A percentile compares a stretch with the other conserved stretches of the same genome.
Evolutionary conservation across 768 basidiomycete genomes (phyloP).

Genomic region (Mrakia frigida): DNA sequence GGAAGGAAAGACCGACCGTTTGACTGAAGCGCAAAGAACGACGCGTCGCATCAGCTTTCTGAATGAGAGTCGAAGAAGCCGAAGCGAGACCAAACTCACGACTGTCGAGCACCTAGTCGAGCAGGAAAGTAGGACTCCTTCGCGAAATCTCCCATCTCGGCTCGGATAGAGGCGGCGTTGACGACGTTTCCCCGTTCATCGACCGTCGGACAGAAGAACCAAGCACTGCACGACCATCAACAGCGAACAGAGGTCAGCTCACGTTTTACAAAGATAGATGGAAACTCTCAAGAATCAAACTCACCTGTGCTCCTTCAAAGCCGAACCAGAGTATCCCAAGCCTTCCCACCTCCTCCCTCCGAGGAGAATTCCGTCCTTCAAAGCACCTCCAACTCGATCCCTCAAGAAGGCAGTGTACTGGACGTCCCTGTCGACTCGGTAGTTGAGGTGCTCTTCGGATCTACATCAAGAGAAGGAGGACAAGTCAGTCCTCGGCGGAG

Average conservation of each 20-base stretch:
- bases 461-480: not conserved
- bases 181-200: slow-evolving; percentile 37
- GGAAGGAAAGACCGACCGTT: no score
- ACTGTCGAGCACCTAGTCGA: slow-evolving; percentile 64
- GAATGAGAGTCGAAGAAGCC: no score
- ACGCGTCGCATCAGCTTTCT: no score
- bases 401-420: not conserved
- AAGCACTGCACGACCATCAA: not conserved
- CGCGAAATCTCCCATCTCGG: slow-evolving; percentile 57
- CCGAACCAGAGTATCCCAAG: not conserved
- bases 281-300: not conserved
- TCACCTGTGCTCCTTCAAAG: not conserved
- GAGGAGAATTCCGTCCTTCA: not conserved
- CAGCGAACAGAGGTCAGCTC: not conserved
- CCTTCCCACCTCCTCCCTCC: not conserved
- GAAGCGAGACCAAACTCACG: slow-evolving; percentile 34
- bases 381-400: not conserved
- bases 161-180: slow-evolving; percentile 54
- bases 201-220: not conserved
- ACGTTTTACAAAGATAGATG: not conserved
- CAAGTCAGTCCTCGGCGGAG: not conserved
- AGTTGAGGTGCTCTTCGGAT: not conserved
- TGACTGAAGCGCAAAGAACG: no score
- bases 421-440: not conserved
- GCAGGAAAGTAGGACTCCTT: slow-evolving; percentile 60